phyloP scores from a whole-genome alignment of 2,329 filamentous ascomycete genomes.

The Microcyclospora tardicrescens region DNA sequence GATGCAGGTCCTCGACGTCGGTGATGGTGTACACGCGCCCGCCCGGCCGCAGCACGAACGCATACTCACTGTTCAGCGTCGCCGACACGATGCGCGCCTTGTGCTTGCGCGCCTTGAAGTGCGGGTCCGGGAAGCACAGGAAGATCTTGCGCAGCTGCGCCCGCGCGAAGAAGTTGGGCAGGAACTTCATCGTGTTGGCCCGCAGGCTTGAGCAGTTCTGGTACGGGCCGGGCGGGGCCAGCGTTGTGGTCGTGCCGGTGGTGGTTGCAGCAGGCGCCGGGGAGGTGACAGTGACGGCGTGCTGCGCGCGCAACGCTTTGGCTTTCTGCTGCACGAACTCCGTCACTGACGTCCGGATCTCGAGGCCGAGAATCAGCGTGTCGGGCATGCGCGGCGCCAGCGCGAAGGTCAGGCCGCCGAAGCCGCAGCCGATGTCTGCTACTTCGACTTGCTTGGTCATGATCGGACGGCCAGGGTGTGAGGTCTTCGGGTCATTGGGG shows the following conservation, averaged over 20 bases:
- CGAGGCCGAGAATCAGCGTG: constrained; percentile 74
- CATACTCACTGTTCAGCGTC: constrained; percentile 84
- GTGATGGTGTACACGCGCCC: constrained; percentile 93
- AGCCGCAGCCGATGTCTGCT: constrained; percentile 94
- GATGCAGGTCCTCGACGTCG: constrained; percentile 84
- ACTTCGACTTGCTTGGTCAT: constrained; percentile 68
- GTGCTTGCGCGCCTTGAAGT: constrained; percentile 96
- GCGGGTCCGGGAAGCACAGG: constrained; percentile 94
- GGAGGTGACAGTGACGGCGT: constrained; percentile 1
- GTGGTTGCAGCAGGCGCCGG: no score
- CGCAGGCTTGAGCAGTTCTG: constrained; percentile 83
- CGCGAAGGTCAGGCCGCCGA: constrained; percentile 79
- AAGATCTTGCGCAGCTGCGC: constrained; percentile 81
- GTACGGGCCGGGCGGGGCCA: constrained; percentile 38
- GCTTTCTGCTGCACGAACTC: constrained; percentile 85
- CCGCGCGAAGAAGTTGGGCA: constrained; percentile 90
- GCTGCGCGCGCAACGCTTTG: constrained; percentile 59
- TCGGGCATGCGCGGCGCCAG: constrained; percentile 71
- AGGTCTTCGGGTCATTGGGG: constrained; percentile 1
- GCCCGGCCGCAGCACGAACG: constrained; percentile 69
- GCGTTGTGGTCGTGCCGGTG: constrained; percentile 1
- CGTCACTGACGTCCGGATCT: constrained; percentile 82
- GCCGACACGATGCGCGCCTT: constrained; percentile 89
- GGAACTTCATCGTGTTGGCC: constrained; percentile 96
- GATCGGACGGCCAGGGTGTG: neutral